phyloP scores from a whole-genome alignment of 2,329 filamentous ascomycete species.

The Cladosporium velox region DNA sequence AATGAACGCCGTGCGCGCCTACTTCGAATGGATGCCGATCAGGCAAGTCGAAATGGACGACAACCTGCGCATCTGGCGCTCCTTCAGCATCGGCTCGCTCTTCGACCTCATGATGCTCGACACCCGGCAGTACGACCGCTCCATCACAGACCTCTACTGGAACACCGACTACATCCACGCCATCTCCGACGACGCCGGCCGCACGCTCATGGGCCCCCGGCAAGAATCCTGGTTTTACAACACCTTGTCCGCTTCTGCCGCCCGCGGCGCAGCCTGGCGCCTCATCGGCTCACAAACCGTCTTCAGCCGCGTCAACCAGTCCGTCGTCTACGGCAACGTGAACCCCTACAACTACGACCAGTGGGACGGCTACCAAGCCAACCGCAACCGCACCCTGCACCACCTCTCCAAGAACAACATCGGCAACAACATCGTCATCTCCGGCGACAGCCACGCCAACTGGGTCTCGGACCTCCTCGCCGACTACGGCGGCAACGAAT shows the following conservation, averaged over 20 bases:
- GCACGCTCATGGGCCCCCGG: constrained; percentile 31
- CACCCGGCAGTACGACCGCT: constrained; percentile 47
- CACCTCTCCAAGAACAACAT: constrained; percentile 64
- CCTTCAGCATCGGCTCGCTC: constrained; percentile 45
- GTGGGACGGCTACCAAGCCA: constrained; percentile 67
- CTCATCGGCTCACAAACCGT: constrained; percentile 69
- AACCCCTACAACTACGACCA: constrained; percentile 54
- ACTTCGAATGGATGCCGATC: constrained; percentile 48
- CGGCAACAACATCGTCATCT: constrained; percentile 68
- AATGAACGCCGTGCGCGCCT: constrained; percentile 49
- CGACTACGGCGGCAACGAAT: constrained; percentile 42
- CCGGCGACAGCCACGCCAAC: constrained; percentile 63
- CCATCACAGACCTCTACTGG: constrained; percentile 51
- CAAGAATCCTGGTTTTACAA: constrained; percentile 55
- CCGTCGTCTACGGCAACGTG: constrained; percentile 39
- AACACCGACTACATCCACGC: constrained; percentile 49
- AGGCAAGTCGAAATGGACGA: constrained; percentile 49
- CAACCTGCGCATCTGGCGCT: constrained; percentile 46
- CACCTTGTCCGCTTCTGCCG: constrained; percentile 41
- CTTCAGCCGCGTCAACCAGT: constrained; percentile 59
- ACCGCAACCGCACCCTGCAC: constrained; percentile 68
- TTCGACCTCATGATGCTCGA: constrained; percentile 48
- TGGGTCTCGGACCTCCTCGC: constrained; percentile 50
- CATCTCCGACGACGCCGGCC: constrained; percentile 34
- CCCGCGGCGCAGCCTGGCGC: constrained; percentile 66